These are phyloP conservation scores for Aureobasidium sp. DNA, from an alignment of 2,329 filamentous ascomycete species.

Conservation along the genomic window DNA sequence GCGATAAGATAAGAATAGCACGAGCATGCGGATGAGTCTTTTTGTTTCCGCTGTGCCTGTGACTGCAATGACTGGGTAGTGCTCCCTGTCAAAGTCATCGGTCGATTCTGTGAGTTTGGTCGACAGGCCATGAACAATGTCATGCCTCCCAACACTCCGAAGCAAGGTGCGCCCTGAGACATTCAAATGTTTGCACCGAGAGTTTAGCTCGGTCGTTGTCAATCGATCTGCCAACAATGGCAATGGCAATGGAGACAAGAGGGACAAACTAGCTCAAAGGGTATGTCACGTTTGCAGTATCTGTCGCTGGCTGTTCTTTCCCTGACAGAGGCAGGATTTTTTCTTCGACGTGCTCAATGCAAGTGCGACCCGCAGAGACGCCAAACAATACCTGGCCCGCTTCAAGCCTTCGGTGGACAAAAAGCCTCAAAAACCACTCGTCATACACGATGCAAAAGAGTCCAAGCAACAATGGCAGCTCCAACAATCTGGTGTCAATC, in stretches of 20 bases:
- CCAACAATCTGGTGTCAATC: constrained; percentile 48
- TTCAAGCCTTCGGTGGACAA: constrained; percentile 49
- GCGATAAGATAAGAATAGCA: constrained; percentile 12
- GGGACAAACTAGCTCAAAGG: constrained; percentile 17
- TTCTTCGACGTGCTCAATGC: constrained; percentile 81
- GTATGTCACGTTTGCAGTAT: background rate
- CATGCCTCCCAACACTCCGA: constrained; percentile 15
- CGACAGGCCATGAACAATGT: constrained; percentile 8
- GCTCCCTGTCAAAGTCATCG: background rate
- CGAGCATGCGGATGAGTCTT: background rate
- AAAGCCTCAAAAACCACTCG: constrained; percentile 30
- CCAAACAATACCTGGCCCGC: constrained; percentile 82
- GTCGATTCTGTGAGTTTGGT: background rate
- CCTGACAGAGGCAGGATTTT: constrained; percentile 51
- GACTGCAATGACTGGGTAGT: background rate
- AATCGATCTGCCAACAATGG: background rate
- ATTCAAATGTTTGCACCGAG: constrained; percentile 1
- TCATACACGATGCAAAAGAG: constrained; percentile 22
- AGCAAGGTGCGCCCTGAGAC: constrained; percentile 9
- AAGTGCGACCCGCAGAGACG: constrained; percentile 86
- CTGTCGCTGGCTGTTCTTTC: background rate
- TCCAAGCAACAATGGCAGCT: constrained; percentile 27
- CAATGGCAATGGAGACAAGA: background rate
- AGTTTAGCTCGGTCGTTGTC: background rate
- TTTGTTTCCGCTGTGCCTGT: background rate